Evolutionary conservation across 2,329 filamentous ascomycete genomes (phyloP).

Genomic region (Colletotrichum orchidophilum): DNA sequence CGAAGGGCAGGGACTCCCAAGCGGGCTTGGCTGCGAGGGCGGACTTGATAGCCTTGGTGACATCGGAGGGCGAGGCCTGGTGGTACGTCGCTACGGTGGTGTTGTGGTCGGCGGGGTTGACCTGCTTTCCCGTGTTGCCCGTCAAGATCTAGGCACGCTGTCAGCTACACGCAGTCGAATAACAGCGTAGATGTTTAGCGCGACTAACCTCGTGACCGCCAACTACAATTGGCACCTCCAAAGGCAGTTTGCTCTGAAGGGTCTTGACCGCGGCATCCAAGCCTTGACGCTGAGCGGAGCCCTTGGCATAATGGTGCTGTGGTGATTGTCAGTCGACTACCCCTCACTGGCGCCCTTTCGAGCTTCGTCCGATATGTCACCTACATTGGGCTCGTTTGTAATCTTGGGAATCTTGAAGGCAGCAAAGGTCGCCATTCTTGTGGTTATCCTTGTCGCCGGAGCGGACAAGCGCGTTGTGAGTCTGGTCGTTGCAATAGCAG

Average conservation of each 20-base stretch:
- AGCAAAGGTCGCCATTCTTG: conserved; percentile 70
- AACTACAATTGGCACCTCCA: conserved; percentile 85
- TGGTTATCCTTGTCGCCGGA: conserved; percentile 40
- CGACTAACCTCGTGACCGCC: conserved; percentile 78
- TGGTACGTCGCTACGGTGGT: conserved; percentile 84
- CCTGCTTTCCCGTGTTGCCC: conserved; percentile 73
- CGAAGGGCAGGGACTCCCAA: conserved; percentile 89
- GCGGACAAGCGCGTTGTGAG: conserved; percentile 9
- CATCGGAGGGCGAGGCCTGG: conserved; percentile 79
- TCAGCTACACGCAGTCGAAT: not conserved
- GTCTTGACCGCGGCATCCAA: conserved; percentile 78
- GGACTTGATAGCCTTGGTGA: conserved; percentile 81
- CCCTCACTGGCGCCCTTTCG: not conserved
- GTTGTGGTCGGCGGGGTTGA: conserved; percentile 84
- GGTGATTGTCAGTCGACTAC: conserved; percentile 46
- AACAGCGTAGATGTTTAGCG: not conserved
- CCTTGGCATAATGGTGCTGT: conserved; percentile 90
- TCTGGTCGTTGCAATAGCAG: not conserved
- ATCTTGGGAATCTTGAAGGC: conserved; percentile 89
- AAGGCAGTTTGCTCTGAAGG: conserved; percentile 73
- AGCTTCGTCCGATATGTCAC: conserved; percentile 46
- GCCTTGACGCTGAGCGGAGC: conserved; percentile 79
- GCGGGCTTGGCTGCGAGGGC: conserved; percentile 85
- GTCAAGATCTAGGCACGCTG: conserved; percentile 67
- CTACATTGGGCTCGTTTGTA: conserved; percentile 94